These are phyloP conservation scores for Eimeria acervulina DNA, from an alignment of 169 alveolate species.

Conservation along the genomic window DNA sequence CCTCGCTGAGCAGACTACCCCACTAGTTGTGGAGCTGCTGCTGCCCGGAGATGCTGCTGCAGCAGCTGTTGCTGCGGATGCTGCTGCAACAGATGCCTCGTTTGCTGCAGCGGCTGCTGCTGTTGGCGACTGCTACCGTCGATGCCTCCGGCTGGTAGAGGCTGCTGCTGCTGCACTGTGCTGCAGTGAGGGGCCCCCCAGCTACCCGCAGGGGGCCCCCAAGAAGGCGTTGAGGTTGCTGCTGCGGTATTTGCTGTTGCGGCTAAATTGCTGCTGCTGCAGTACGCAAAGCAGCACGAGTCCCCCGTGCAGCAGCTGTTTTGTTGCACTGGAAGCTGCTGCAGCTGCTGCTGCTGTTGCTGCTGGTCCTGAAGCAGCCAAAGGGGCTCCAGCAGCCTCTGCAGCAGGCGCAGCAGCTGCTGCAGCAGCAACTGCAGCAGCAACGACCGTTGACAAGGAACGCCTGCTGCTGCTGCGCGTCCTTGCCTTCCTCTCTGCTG, in stretches of 20 bases:
- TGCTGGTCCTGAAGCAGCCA: background rate
- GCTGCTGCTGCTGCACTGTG: background rate
- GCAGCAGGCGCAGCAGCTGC: too few relatives aligned
- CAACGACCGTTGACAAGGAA: background rate
- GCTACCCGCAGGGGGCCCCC: background rate
- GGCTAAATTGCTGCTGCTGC: slow-evolving; percentile 29
- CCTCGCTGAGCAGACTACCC: slow-evolving; percentile 23
- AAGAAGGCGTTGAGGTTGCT: background rate
- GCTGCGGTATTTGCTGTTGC: background rate
- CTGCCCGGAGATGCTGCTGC: background rate
- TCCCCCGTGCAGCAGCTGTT: slow-evolving; percentile 13
- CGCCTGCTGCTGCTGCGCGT: background rate
- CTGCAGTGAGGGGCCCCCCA: background rate
- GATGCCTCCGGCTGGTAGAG: slow-evolving; percentile 22
- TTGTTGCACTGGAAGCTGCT: slow-evolving; percentile 36
- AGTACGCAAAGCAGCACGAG: background rate
- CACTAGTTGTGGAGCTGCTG: slow-evolving; percentile 32
- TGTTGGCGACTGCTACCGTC: slow-evolving; percentile 3
- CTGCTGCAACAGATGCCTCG: too few relatives aligned
- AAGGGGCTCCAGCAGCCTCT: background rate
- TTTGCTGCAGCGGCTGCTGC: too few relatives aligned
- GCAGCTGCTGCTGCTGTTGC: slow-evolving; percentile 30
- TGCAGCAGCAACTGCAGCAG: background rate
- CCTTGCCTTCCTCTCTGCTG: background rate
- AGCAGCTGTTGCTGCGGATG: too few relatives aligned